A percentile compares a stretch with the other conserved stretches of the same genome.
These are phyloP conservation scores for Pelargonium australe DNA, from an alignment of 441 rosid genomes.

Conservation along the genomic window DNA sequence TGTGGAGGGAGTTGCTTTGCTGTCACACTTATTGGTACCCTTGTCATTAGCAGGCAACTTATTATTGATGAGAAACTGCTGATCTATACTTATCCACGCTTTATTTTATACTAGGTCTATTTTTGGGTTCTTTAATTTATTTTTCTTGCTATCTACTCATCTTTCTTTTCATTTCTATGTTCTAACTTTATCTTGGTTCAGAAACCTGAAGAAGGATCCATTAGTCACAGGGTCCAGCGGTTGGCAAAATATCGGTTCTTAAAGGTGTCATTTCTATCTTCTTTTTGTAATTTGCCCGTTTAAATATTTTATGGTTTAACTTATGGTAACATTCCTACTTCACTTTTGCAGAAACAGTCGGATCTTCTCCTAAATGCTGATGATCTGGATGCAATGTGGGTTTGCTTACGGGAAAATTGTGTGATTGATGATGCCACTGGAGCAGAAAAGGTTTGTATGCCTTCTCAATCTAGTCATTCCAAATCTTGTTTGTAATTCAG, in stretches of 20 bases:
- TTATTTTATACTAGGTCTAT: too few relatives aligned
- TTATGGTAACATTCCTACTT: conserved; percentile 15
- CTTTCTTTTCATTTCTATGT: too few relatives aligned
- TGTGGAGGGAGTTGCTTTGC: not conserved
- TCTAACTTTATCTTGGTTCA: too few relatives aligned
- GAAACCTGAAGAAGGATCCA: conserved; percentile 99
- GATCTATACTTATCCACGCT: too few relatives aligned
- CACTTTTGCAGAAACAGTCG: conserved; percentile 76
- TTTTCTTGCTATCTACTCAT: too few relatives aligned
- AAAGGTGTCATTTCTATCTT: conserved; percentile 37
- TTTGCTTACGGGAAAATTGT: conserved; percentile 94
- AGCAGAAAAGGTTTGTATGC: conserved; percentile 74
- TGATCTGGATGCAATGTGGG: conserved; percentile 99
- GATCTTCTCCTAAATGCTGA: conserved; percentile 92
- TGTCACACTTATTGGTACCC: not conserved
- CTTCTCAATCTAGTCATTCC: conserved; percentile 5
- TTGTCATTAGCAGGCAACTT: too few relatives aligned
- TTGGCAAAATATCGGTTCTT: conserved; percentile 89
- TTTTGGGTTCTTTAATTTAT: too few relatives aligned
- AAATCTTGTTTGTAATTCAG: not conserved
- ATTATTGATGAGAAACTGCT: too few relatives aligned
- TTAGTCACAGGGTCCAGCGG: conserved; percentile 86
- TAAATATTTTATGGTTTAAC: too few relatives aligned
- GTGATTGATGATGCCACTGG: conserved; percentile 97
- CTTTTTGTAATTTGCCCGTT: too few relatives aligned